Evolutionary conservation across 164 flowering plant species (phyloP), one percentile per base, ranked within the genome.

Genomic region (Dillenia turbinata): DNA sequence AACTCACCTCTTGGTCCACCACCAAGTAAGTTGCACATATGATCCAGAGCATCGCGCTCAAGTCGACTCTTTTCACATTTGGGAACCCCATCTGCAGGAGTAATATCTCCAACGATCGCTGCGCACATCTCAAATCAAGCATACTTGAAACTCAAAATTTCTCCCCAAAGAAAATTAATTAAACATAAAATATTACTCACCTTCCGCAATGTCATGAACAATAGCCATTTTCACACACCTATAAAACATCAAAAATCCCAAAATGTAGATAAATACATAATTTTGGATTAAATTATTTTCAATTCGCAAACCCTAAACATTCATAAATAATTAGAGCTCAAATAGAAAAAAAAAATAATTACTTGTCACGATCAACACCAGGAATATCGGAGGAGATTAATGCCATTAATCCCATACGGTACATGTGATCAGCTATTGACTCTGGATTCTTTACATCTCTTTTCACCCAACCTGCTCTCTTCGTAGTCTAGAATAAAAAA

Each of bases 201-300:
- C 97, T 86, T 94, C 98, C 0, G 98, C 97, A 67, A 94, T 89
- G 62, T 94, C 98, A 78, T 94, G 98, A 17, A 94, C 98, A 72
- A 94, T 84, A 12, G 97, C 95, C 92, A 94, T 89, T 72, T 90
- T 94, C 9, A 94, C 55, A 66, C 96, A 94, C 93, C 98, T 90
- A 75, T 66, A 66, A 50, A 45, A 44, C 6, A 10, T 16, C 5
- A 54, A n/a, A 15, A n/a, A 50, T 33, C 40, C 40, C 5, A 47
- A 15, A 43, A 4, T 44, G 22, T 8, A 40, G 12, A 58, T 54
- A 51, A 19, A 19, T 14, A 14, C 8, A 47, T 43, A 64, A 1
- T 14, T 4, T 24, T 16, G 51, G 57, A 51, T n/a, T 5, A 48
- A 33, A 33, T 33, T 33, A 51, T 2, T 26, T 8, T 4, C 46